These are phyloP conservation scores for Echeveria elegans DNA, from an alignment of 164 flowering plant species.

Conservation along the genomic window DNA sequence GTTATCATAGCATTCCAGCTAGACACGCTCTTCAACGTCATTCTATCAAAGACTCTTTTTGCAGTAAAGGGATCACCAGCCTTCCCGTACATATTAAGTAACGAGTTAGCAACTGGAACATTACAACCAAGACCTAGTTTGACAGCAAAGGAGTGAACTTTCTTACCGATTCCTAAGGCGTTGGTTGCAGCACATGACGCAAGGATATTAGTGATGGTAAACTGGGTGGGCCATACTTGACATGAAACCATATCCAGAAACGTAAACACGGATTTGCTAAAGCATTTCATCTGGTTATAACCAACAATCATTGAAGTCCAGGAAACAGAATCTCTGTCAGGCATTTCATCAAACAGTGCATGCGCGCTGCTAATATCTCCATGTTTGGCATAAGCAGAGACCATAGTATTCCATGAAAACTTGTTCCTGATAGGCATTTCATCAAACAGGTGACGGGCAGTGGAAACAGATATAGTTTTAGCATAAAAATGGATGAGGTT, in stretches of 20 bases:
- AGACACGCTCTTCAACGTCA: constrained; percentile 46
- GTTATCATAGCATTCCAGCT: no score
- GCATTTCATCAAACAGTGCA: no score
- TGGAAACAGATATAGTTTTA: constrained; percentile 30
- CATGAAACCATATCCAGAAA: constrained; percentile 48
- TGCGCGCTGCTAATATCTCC: constrained; percentile 36
- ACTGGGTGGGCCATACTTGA: constrained; percentile 43
- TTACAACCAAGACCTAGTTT: constrained; percentile 49
- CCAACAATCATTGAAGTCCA: constrained; percentile 82
- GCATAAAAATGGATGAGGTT: constrained; percentile 57
- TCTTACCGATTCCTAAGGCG: constrained; percentile 41
- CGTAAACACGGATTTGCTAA: constrained; percentile 31
- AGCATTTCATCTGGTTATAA: constrained; percentile 41
- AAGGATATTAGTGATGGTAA: no score
- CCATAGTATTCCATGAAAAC: constrained; percentile 39
- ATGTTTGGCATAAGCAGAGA: constrained; percentile 56
- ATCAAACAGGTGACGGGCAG: no score
- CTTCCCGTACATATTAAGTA: constrained; percentile 76
- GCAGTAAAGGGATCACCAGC: constrained; percentile 37
- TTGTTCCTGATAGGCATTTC: constrained; percentile 35
- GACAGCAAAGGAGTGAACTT: constrained; percentile 61
- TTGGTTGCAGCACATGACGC: constrained; percentile 25
- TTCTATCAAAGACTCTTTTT: no score
- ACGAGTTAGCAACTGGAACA: no score
- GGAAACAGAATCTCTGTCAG: constrained; percentile 66